Percentiles rank a stretch among this genome's conserved stretches.
Evolutionary conservation across 1,139 yeast species (phyloP).

Genomic region (Nakaseomyces delphensis): DNA sequence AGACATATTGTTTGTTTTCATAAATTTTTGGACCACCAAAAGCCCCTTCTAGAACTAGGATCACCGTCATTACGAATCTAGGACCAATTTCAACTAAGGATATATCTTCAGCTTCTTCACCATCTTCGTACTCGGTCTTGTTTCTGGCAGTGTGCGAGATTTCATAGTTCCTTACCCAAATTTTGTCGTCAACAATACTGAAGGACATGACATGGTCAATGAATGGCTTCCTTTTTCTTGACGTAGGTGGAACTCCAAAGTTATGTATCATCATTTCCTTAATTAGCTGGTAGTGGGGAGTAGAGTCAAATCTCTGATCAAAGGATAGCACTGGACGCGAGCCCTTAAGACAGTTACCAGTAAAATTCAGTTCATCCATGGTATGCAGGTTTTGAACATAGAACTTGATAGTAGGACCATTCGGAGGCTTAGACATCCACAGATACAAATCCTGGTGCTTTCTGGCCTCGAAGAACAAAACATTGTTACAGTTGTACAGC

Average conservation of each 20-base stretch:
- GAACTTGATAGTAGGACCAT: slow-evolving; percentile 94
- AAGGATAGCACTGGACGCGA: slow-evolving; percentile 92
- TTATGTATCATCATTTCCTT: slow-evolving; percentile 80
- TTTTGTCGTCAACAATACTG: slow-evolving; percentile 83
- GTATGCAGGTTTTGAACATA: slow-evolving; percentile 93
- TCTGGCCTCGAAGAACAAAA: slow-evolving; percentile 90
- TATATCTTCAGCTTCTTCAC: slow-evolving; percentile 39
- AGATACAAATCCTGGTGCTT: slow-evolving; percentile 91
- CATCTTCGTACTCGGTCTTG: slow-evolving; percentile 42
- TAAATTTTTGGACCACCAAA: slow-evolving; percentile 97
- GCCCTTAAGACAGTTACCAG: slow-evolving; percentile 93
- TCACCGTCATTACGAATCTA: slow-evolving; percentile 85
- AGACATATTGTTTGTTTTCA: slow-evolving; percentile 92
- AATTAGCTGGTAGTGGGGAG: slow-evolving; percentile 60
- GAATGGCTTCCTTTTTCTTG: slow-evolving; percentile 93
- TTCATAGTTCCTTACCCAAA: slow-evolving; percentile 95
- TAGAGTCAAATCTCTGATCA: slow-evolving; percentile 64
- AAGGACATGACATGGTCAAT: slow-evolving; percentile 92
- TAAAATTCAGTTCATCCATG: slow-evolving; percentile 89
- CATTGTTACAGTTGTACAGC: slow-evolving; percentile 91
- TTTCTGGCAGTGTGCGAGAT: slow-evolving; percentile 59
- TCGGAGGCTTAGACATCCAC: slow-evolving; percentile 95
- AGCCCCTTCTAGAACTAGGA: slow-evolving; percentile 89
- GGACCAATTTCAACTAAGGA: slow-evolving; percentile 95
- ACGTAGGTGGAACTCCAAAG: slow-evolving; percentile 93